A percentile compares a stretch with the other conserved stretches of the same genome.
Evolutionary conservation across 2,329 filamentous ascomycete species (phyloP).

Genomic region (Alternaria novae-zelandiae): DNA sequence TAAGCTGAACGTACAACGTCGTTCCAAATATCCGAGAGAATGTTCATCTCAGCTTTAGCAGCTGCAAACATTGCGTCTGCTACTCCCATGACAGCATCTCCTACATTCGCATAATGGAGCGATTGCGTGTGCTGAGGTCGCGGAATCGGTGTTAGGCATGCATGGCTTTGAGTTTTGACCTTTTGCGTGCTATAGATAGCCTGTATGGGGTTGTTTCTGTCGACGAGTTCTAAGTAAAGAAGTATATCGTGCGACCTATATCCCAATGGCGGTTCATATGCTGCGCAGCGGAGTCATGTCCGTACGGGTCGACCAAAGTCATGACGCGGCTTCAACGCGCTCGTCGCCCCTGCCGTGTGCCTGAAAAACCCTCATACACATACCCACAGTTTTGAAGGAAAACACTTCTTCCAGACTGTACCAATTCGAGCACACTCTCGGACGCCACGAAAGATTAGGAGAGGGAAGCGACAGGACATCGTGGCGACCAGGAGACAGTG

Average conservation of each 20-base stretch:
- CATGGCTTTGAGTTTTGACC: background rate
- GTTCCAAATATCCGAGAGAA: background rate
- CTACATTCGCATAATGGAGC: background rate
- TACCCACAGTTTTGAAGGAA: background rate
- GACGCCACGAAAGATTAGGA: background rate
- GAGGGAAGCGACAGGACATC: background rate
- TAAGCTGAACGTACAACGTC: background rate
- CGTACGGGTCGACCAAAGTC: background rate
- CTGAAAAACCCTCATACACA: background rate
- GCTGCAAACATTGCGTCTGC: background rate
- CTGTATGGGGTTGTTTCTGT: background rate
- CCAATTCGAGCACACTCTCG: background rate
- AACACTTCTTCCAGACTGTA: background rate
- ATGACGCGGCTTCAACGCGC: background rate
- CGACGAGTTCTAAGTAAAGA: background rate
- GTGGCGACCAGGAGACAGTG: background rate
- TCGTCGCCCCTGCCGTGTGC: background rate
- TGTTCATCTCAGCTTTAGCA: background rate
- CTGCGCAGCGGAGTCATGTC: background rate
- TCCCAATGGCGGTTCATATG: background rate
- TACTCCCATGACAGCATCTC: background rate
- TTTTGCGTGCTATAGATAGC: background rate
- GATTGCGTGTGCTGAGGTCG: background rate
- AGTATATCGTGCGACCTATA: background rate
- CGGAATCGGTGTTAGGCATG: background rate